Conservation (phyloP, 2,329 filamentous ascomycete genomes). For the Mariannaea sp. region DNA sequence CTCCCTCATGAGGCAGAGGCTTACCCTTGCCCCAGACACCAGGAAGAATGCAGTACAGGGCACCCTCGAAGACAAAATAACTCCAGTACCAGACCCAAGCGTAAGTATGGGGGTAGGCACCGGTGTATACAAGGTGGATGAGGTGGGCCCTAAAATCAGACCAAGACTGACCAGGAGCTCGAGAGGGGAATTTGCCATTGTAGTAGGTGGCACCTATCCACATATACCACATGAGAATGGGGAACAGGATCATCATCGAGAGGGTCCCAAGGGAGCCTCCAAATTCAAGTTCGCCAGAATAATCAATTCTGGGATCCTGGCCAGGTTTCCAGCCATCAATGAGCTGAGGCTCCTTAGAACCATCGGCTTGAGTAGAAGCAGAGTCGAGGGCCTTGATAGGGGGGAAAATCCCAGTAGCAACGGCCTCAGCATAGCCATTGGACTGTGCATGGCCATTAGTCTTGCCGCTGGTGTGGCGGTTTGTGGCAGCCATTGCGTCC, state of each 20-base stretch:
- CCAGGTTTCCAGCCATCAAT: slow-evolving; percentile 64
- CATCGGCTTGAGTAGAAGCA: slow-evolving; percentile 21
- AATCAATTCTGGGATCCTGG: slow-evolving; percentile 66
- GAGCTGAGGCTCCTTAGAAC: slow-evolving; percentile 27
- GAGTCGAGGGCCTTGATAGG: slow-evolving; percentile 18
- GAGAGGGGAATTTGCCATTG: slow-evolving; percentile 77
- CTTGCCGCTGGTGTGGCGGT: slow-evolving; percentile 36
- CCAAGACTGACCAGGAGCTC: slow-evolving; percentile 67
- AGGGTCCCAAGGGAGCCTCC: slow-evolving; percentile 81
- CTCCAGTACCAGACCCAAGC: slow-evolving; percentile 96
- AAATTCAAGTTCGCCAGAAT: slow-evolving; percentile 76
- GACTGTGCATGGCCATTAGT: slow-evolving; percentile 40
- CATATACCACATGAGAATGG: slow-evolving; percentile 98
- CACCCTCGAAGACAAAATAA: slow-evolving; percentile 84
- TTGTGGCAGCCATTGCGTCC: slow-evolving; percentile 36
- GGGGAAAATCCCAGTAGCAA: slow-evolving; percentile 16
- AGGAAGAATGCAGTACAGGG: slow-evolving; percentile 83
- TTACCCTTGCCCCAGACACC: slow-evolving; percentile 89
- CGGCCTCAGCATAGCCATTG: slow-evolving; percentile 39
- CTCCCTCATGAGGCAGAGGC: slow-evolving; percentile 78
- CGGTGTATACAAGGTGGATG: slow-evolving; percentile 73
- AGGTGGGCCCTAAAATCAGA: slow-evolving; percentile 74
- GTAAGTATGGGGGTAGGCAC: slow-evolving; percentile 79
- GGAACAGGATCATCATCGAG: slow-evolving; percentile 90
- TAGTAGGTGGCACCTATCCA: slow-evolving; percentile 97